phyloP scores from a whole-genome alignment of 352 stramenopile genomes.

The Halophytophthora polymorphica region DNA sequence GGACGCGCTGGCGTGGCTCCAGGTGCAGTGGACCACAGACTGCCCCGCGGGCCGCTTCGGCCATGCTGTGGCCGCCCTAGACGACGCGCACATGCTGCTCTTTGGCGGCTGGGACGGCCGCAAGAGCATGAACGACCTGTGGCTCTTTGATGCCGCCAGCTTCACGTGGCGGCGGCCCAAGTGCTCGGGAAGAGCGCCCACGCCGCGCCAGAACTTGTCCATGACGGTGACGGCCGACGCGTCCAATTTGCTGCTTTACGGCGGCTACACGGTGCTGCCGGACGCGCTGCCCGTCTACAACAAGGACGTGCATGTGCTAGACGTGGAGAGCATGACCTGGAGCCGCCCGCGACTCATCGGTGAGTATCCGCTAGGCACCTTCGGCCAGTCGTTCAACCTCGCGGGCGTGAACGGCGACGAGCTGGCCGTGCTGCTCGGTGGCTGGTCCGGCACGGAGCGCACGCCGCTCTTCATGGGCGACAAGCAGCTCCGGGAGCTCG shows the following conservation, averaged over 20 bases:
- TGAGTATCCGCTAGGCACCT: slow-evolving; percentile 63
- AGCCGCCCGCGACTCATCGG: slow-evolving; percentile 65
- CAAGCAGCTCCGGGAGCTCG: slow-evolving; percentile 58
- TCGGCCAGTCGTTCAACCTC: slow-evolving; percentile 49
- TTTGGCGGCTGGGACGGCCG: slow-evolving; percentile 88
- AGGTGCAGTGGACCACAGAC: slow-evolving; percentile 84
- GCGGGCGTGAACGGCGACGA: slow-evolving; percentile 25
- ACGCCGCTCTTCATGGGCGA: slow-evolving; percentile 78
- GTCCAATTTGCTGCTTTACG: slow-evolving; percentile 61
- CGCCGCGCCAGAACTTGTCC: slow-evolving; percentile 70
- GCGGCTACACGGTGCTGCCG: slow-evolving; percentile 61
- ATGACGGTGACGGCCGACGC: slow-evolving; percentile 30
- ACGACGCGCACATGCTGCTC: slow-evolving; percentile 77
- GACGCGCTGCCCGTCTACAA: slow-evolving; percentile 64
- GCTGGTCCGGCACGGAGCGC: slow-evolving; percentile 75
- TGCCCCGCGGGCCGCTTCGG: slow-evolving; percentile 72
- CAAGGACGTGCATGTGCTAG: slow-evolving; percentile 70
- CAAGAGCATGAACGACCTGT: slow-evolving; percentile 74
- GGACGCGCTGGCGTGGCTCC: slow-evolving; percentile 73
- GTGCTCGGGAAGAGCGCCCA: slow-evolving; percentile 58
- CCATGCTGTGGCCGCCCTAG: slow-evolving; percentile 55
- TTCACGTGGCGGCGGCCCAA: slow-evolving; percentile 79
- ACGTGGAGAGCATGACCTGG: slow-evolving; percentile 54
- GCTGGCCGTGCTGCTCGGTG: slow-evolving; percentile 60
- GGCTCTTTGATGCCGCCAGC: slow-evolving; percentile 60